These are phyloP conservation scores for Clavispora carvajalis DNA, from an alignment of 805 yeast genomes.

Conservation along the genomic window DNA sequence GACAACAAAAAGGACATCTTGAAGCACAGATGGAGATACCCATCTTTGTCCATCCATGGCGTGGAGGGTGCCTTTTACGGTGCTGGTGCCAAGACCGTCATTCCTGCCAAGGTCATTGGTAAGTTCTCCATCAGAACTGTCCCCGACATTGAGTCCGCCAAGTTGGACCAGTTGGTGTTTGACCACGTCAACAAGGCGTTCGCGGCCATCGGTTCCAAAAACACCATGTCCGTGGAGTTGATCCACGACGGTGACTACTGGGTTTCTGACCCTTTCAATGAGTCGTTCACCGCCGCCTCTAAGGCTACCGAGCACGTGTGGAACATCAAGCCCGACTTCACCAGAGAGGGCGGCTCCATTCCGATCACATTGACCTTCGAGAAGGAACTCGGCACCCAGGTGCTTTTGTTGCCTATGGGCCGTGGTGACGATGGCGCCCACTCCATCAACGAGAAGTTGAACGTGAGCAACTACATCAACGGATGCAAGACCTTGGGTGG, in stretches of 20 bases:
- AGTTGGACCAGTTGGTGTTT: conserved; percentile 72
- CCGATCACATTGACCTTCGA: conserved; percentile 96
- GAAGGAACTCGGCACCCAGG: conserved; percentile 77
- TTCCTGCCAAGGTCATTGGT: conserved; percentile 91
- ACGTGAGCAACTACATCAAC: conserved; percentile 81
- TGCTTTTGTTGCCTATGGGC: conserved; percentile 92
- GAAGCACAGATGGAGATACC: conserved; percentile 99
- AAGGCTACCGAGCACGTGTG: conserved; percentile 93
- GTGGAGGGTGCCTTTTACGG: conserved; percentile 95
- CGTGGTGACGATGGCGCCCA: conserved; percentile 99
- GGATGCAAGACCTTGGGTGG: conserved; percentile 94
- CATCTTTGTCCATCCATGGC: conserved; percentile 94
- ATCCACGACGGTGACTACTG: conserved; percentile 96
- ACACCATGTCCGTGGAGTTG: conserved; percentile 64
- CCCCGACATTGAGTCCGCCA: conserved; percentile 80
- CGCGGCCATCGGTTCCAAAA: conserved; percentile 67
- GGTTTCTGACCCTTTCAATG: conserved; percentile 92
- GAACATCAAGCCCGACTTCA: conserved; percentile 92
- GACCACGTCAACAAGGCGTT: conserved; percentile 66
- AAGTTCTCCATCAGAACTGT: conserved; percentile 97
- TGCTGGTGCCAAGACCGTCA: conserved; percentile 96
- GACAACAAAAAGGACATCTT: conserved; percentile 76
- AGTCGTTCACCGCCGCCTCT: conserved; percentile 87
- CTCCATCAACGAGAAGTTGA: conserved; percentile 91
- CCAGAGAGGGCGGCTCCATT: conserved; percentile 98